Percentiles rank a stretch among this genome's conserved stretches.
phyloP scores from a whole-genome alignment of 2,329 filamentous ascomycete species.

The Ophiostoma ips region DNA sequence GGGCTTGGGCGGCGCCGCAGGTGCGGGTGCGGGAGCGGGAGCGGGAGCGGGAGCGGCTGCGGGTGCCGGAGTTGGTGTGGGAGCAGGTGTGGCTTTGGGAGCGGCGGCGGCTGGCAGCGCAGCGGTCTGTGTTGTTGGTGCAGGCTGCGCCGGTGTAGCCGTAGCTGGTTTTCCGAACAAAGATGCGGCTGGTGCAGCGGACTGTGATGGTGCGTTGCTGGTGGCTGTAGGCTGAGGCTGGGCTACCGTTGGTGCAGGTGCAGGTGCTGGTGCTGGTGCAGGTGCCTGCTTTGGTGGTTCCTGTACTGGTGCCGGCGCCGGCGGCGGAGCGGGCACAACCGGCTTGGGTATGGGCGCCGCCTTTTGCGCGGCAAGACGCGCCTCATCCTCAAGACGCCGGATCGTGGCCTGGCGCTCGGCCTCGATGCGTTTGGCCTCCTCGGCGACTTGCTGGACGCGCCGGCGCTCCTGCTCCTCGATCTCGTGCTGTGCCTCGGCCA shows the following conservation, averaged over 20 bases:
- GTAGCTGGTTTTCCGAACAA: background rate
- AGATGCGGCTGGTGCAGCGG: background rate
- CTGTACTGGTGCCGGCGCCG: background rate
- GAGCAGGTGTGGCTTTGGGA: background rate
- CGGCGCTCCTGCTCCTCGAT: slow-evolving; percentile 16
- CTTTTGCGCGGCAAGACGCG: slow-evolving; percentile 21
- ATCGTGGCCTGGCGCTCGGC: slow-evolving; percentile 14
- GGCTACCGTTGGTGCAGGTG: background rate
- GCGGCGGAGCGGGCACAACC: background rate
- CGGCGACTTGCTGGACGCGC: slow-evolving; percentile 15
- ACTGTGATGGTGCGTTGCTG: background rate
- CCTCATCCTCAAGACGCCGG: slow-evolving; percentile 18
- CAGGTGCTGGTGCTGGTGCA: slow-evolving; percentile 14
- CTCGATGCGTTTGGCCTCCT: slow-evolving; percentile 16
- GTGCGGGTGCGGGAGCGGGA: background rate
- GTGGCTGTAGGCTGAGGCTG: background rate
- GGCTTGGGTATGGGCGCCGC: slow-evolving; percentile 19
- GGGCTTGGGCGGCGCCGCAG: background rate
- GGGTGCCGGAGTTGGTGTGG: background rate
- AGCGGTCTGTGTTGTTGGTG: background rate
- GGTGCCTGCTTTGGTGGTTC: slow-evolving; percentile 4
- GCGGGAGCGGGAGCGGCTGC: background rate
- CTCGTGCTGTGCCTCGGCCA: slow-evolving; percentile 16
- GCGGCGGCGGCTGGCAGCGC: background rate
- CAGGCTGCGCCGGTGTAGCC: background rate